Conservation (phyloP, 169 alveolate genomes). For the Plasmodium reichenowi region DNA sequence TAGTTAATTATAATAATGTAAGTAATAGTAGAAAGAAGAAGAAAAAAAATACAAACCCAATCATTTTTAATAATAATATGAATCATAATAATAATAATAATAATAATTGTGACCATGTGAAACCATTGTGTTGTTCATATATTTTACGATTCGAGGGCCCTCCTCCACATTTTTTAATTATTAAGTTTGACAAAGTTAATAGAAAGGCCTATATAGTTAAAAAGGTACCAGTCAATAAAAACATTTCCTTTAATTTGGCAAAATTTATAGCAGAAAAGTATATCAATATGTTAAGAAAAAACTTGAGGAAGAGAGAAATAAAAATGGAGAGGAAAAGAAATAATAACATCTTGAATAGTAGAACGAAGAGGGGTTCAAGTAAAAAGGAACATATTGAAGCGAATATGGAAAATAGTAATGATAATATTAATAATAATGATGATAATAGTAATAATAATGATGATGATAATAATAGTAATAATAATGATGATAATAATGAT, state of each 20-base stretch:
- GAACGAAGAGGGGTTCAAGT: neutral
- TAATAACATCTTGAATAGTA: too few species aligned
- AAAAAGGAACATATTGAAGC: too few species aligned
- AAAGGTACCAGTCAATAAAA: constrained; percentile 55
- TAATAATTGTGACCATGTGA: constrained; percentile 10
- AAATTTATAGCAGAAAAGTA: constrained; percentile 70
- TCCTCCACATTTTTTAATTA: constrained; percentile 69
- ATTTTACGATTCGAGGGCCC: constrained; percentile 70
- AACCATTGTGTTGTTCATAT: constrained; percentile 15
- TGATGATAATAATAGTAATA: neutral
- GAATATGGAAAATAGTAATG: too few species aligned
- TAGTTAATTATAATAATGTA: constrained; percentile 25
- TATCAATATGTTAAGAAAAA: constrained; percentile 47
- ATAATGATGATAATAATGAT: neutral
- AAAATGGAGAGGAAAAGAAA: constrained; percentile 21
- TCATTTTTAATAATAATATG: constrained; percentile 4
- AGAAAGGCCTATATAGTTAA: constrained; percentile 33
- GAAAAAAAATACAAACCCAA: neutral
- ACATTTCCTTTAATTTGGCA: constrained; percentile 61
- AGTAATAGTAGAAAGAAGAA: neutral
- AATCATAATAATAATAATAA: neutral
- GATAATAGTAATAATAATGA: neutral
- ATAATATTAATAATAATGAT: neutral
- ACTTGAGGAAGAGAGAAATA: constrained; percentile 29
- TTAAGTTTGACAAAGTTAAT: constrained; percentile 22